These are phyloP conservation scores for Neoconidiobolus thromboides DNA, from an alignment of 371 early-diverging fungal species.

Conservation along the genomic window DNA sequence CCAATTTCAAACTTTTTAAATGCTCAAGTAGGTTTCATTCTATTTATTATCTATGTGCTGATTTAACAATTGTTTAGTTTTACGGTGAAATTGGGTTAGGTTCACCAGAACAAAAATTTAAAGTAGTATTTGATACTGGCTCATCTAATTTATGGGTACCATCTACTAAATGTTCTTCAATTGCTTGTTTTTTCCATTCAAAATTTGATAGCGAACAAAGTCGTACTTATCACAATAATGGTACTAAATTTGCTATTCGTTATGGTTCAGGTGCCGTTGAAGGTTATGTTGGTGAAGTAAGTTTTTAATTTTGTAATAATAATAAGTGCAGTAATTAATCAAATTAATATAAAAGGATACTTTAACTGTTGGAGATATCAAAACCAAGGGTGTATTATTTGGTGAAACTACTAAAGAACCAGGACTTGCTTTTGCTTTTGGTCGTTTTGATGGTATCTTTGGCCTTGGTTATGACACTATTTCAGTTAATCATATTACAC, in stretches of 20 bases:
- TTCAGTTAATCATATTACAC: slow-evolving; percentile 63
- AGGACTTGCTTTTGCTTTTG: slow-evolving; percentile 65
- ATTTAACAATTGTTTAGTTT: slow-evolving; percentile 23
- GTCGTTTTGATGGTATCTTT: slow-evolving; percentile 83
- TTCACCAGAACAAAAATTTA: slow-evolving; percentile 72
- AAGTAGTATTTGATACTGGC: slow-evolving; percentile 87
- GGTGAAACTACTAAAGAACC: slow-evolving; percentile 85
- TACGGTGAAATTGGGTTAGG: slow-evolving; percentile 72
- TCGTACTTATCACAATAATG: slow-evolving; percentile 52
- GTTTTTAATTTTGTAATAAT: no score
- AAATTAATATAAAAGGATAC: slow-evolving; percentile 23
- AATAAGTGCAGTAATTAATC: background rate
- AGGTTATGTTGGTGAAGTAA: slow-evolving; percentile 58
- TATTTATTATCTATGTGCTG: no score
- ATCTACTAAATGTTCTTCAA: slow-evolving; percentile 72
- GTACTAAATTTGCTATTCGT: slow-evolving; percentile 74
- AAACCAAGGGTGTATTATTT: slow-evolving; percentile 48
- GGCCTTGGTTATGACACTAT: slow-evolving; percentile 83
- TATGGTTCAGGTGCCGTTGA: slow-evolving; percentile 84
- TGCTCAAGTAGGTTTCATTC: slow-evolving; percentile 43
- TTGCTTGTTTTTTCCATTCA: slow-evolving; percentile 83
- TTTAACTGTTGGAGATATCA: slow-evolving; percentile 49
- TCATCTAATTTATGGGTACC: slow-evolving; percentile 94
- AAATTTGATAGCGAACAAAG: slow-evolving; percentile 61
- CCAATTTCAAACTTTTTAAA: slow-evolving; percentile 88